Evolutionary conservation across 306 rosid species (phyloP), one percentile per base, ranked within the genome.

Genomic region (Castanea crenata): DNA sequence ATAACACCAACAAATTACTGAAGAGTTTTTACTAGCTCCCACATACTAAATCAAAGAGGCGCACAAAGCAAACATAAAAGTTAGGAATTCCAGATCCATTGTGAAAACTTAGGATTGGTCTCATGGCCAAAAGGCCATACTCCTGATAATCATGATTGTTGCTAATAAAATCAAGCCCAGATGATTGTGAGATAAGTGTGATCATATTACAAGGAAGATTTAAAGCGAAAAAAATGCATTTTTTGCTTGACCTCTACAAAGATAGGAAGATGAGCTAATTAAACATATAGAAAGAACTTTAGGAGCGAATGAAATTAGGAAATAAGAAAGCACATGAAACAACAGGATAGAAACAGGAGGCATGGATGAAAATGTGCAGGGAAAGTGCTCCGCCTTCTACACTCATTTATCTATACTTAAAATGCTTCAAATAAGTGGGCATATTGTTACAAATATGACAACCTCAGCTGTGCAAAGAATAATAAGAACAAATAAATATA

Each of bases 141-240:
- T 54, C 44, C 18, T 29, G 15, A 72, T 8, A 27, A 52, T 54
- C 63, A 63, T 14, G 21, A 23, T 63, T 71, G 27, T 7, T 55
- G 6, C 1, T 32, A 56, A 32, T 73, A 73, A 38, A 9, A 55
- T 23, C 51, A 75, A 70, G 46, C 76, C 25, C 52, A 74, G 59
- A 41, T 23, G 61, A 69, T 64, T 54, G 52, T 57, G 18, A 31
- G 21, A 80, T 31, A 63, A 74, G 78, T 35, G 21, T 69, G 74
- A 79, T 52, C 79, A 63, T 73, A 75, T 68, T 25, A 49, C 54
- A 76, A 80, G 57, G 15, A 62, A 73, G 57, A 72, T 74, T 49
- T 49, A 27, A 65, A 27, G 19, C 23, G 25, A 15, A 72, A 72
- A 23, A 15, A 52, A 49, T 10, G 19, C 9, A 27, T 27, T 63